Percentiles rank a stretch among this genome's conserved stretches.
Evolutionary conservation across 306 rosid species (phyloP).

Genomic region (Hippophae rhamnoides): DNA sequence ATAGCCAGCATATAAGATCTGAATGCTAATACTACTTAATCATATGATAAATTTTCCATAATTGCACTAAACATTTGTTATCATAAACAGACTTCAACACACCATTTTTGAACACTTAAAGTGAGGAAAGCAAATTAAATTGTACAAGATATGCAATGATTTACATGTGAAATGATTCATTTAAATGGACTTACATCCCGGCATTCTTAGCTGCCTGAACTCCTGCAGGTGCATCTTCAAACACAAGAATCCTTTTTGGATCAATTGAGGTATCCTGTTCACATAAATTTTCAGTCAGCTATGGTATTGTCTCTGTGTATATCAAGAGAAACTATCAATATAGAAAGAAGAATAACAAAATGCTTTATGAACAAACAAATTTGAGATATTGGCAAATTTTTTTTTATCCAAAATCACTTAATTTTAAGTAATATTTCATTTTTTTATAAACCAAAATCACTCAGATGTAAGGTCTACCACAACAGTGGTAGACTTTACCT

Average conservation of each 20-base stretch:
- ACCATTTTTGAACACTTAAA: too few relatives aligned
- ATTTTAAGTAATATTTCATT: too few relatives aligned
- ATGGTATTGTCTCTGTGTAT: conserved; percentile 11
- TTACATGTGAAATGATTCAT: background rate
- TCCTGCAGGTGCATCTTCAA: conserved; percentile 97
- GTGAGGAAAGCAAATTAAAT: background rate
- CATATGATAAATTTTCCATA: too few relatives aligned
- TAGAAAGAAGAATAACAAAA: conserved; percentile 10
- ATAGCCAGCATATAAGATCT: too few relatives aligned
- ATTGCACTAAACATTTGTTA: too few relatives aligned
- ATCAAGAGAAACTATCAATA: conserved; percentile 6
- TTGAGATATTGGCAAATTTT: background rate
- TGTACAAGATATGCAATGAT: too few relatives aligned
- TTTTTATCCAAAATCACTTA: too few relatives aligned
- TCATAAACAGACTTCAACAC: too few relatives aligned
- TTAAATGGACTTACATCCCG: conserved; percentile 59
- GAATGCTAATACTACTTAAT: too few relatives aligned
- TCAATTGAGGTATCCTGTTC: conserved; percentile 66
- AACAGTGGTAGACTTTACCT: too few relatives aligned
- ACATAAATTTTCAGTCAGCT: conserved; percentile 18
- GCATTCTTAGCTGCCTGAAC: conserved; percentile 89
- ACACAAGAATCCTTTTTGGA: conserved; percentile 54
- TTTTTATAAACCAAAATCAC: too few relatives aligned
- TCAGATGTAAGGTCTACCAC: too few relatives aligned
- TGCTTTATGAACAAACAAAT: background rate